phyloP scores from a whole-genome alignment of 179 eudicot genomes.

The Nepenthes alata region DNA sequence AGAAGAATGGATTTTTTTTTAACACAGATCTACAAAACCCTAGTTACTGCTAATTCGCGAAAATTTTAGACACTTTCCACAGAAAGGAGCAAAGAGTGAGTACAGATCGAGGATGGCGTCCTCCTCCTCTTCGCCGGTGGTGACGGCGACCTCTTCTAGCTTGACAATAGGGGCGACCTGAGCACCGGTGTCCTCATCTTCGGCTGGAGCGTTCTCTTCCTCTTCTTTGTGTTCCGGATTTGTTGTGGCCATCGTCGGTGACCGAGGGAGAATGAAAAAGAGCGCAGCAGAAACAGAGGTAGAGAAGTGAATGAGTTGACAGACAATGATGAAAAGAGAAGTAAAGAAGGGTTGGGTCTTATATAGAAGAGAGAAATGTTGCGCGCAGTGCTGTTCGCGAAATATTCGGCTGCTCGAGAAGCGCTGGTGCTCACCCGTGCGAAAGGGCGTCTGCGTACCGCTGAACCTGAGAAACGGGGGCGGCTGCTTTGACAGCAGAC shows the following conservation, averaged over 20 bases:
- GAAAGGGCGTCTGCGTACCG: too few species aligned
- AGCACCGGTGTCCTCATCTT: slow-evolving; percentile 86
- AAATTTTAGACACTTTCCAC: not conserved
- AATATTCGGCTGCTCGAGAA: too few species aligned
- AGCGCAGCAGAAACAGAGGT: slow-evolving; percentile 11
- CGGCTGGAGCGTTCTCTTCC: slow-evolving; percentile 48
- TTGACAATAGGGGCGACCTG: slow-evolving; percentile 68
- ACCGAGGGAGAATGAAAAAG: too few species aligned
- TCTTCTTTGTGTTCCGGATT: slow-evolving; percentile 50
- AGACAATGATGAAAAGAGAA: not conserved
- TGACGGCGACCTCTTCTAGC: slow-evolving; percentile 64
- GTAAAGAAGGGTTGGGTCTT: not conserved
- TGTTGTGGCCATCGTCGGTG: slow-evolving; percentile 19
- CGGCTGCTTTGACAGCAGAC: too few species aligned
- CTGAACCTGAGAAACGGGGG: too few species aligned
- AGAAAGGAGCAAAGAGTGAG: too few species aligned
- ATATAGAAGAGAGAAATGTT: too few species aligned
- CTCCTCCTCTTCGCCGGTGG: slow-evolving; percentile 80
- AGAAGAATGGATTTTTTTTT: not conserved
- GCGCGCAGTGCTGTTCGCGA: too few species aligned
- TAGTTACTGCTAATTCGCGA: not conserved
- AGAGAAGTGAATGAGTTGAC: slow-evolving; percentile 1
- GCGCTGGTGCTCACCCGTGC: too few species aligned
- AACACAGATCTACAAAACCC: not conserved
- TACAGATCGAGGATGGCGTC: slow-evolving; percentile 72